A percentile compares a stretch with the other conserved stretches of the same genome.
These are phyloP conservation scores for Tolypocladium capitatum DNA, from an alignment of 2,329 filamentous ascomycete species.

Conservation along the genomic window DNA sequence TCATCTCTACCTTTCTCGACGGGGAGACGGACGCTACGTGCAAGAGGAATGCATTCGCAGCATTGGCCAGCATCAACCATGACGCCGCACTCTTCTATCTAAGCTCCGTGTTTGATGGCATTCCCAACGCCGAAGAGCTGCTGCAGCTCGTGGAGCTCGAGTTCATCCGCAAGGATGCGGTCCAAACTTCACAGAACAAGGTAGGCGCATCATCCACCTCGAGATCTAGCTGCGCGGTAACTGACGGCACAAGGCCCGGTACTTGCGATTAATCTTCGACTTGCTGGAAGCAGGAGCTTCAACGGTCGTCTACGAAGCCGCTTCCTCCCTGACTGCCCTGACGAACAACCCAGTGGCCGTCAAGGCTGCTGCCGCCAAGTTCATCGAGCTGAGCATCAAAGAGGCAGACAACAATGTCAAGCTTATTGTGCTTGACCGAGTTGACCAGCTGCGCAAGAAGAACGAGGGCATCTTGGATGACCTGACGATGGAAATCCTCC, in stretches of 20 bases:
- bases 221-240: slow-evolving; percentile 12
- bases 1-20: slow-evolving; percentile 80
- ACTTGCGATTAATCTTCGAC: slow-evolving; percentile 91
- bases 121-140: slow-evolving; percentile 88
- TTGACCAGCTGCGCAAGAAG: slow-evolving; percentile 73
- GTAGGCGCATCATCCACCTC: slow-evolving; percentile 26
- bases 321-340: slow-evolving; percentile 82
- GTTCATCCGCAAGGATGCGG: slow-evolving; percentile 95
- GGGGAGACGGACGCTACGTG: slow-evolving; percentile 87
- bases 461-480: slow-evolving; percentile 90
- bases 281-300: slow-evolving; percentile 84
- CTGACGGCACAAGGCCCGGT: slow-evolving; percentile 50
- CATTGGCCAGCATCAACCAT: slow-evolving; percentile 80
- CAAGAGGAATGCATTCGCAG: slow-evolving; percentile 95
- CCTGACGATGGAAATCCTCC: slow-evolving; percentile 90
- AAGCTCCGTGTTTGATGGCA: slow-evolving; percentile 78
- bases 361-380: slow-evolving; percentile 89
- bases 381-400: slow-evolving; percentile 94
- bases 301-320: slow-evolving; percentile 94
- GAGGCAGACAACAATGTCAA: slow-evolving; percentile 99
- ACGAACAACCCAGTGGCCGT: slow-evolving; percentile 96
- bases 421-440: slow-evolving; percentile 89
- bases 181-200: slow-evolving; percentile 91
- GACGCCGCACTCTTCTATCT: slow-evolving; percentile 84
- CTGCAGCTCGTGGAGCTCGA: slow-evolving; percentile 88